phyloP scores from a whole-genome alignment of 2,329 filamentous ascomycete genomes.

The Cercospora brassicicola region DNA sequence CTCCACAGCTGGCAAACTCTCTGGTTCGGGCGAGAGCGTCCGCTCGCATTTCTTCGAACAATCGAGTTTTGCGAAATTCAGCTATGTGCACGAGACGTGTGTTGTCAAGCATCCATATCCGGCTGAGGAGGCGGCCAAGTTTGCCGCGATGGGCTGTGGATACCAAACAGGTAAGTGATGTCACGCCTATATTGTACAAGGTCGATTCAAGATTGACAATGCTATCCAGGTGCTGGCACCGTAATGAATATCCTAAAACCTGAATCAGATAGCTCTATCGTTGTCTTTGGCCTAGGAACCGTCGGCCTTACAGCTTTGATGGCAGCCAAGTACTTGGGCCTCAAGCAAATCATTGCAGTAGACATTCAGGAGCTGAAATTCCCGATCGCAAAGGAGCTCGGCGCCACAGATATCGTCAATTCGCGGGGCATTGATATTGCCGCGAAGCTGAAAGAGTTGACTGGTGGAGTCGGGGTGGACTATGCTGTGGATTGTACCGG shows the following conservation, averaged over 20 bases:
- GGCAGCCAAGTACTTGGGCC: conserved; percentile 25
- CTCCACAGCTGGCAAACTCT: background rate
- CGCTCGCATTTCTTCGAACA: conserved; percentile 27
- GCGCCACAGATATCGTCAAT: background rate
- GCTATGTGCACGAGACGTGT: conserved; percentile 23
- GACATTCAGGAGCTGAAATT: conserved; percentile 25
- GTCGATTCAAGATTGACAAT: background rate
- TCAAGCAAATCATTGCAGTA: conserved; percentile 27
- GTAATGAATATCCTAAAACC: background rate
- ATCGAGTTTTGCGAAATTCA: conserved; percentile 17
- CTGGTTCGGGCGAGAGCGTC: background rate
- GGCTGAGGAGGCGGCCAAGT: background rate
- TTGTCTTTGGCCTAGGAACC: conserved; percentile 19
- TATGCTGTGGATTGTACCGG: conserved; percentile 26
- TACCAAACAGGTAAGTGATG: background rate
- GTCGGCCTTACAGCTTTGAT: conserved; percentile 28
- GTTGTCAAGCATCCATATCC: background rate
- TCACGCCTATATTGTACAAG: background rate
- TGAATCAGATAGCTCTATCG: conserved; percentile 12
- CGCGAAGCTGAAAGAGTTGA: background rate
- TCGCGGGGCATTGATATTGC: background rate
- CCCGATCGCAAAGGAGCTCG: background rate
- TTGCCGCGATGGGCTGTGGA: background rate
- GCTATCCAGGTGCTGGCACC: background rate
- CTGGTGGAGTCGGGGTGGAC: conserved; percentile 9